phyloP scores from a whole-genome alignment of 495 filamentous ascomycete species.

The Penicillium waksmanii region DNA sequence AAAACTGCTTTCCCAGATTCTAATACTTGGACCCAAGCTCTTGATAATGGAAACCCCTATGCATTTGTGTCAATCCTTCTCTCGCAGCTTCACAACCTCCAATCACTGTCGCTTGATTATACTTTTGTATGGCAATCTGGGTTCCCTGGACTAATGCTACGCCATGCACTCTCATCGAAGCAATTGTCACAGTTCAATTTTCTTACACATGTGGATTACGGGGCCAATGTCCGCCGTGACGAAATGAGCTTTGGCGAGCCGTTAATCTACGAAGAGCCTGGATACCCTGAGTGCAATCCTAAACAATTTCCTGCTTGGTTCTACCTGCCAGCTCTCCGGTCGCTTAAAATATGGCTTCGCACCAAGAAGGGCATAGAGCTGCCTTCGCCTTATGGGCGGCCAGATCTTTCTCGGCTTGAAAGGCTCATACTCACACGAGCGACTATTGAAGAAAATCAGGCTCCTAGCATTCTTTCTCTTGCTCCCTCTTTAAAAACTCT shows the following conservation, averaged over 20 bases:
- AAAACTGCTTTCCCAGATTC: slow-evolving; percentile 11
- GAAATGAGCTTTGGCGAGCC: background rate
- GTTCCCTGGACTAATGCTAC: slow-evolving; percentile 21
- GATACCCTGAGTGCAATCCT: slow-evolving; percentile 16
- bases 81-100: slow-evolving; percentile 16
- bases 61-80: slow-evolving; percentile 18
- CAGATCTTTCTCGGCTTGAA: slow-evolving; percentile 9
- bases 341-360: slow-evolving; percentile 16
- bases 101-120: slow-evolving; percentile 14
- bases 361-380: slow-evolving; percentile 14
- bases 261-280: slow-evolving; percentile 11
- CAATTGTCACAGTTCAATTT: slow-evolving; percentile 13
- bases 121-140: slow-evolving; percentile 22
- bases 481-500: slow-evolving; percentile 10
- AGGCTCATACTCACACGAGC: slow-evolving; percentile 10
- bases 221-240: slow-evolving; percentile 13
- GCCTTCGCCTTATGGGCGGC: background rate
- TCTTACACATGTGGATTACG: slow-evolving; percentile 14
- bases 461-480: slow-evolving; percentile 11
- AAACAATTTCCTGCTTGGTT: slow-evolving; percentile 19
- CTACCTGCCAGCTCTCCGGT: slow-evolving; percentile 9
- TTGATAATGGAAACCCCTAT: slow-evolving; percentile 16
- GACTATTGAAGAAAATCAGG: slow-evolving; percentile 8
- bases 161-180: slow-evolving; percentile 16
- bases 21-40: slow-evolving; percentile 14